Conservation (phyloP, 2,329 filamentous ascomycete species). For the Colletotrichum australisinense region DNA sequence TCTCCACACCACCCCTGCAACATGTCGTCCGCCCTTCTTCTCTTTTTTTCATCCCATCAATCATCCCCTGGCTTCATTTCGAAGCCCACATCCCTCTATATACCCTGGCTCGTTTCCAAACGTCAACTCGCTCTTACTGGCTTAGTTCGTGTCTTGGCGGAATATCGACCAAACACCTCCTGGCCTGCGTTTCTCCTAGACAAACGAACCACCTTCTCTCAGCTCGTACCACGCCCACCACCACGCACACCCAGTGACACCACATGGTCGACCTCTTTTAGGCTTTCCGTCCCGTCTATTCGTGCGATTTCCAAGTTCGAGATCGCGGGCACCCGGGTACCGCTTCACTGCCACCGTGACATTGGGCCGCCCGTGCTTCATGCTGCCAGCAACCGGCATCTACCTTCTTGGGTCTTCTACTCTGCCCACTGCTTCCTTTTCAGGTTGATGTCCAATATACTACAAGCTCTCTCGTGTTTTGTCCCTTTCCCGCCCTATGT, state of each 20-base stretch:
- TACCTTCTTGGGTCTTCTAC: background rate
- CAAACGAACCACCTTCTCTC: slow-evolving; percentile 16
- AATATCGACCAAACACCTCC: slow-evolving; percentile 13
- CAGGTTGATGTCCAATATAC: background rate
- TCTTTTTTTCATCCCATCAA: slow-evolving; percentile 1
- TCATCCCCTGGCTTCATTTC: slow-evolving; percentile 29
- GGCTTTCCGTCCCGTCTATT: slow-evolving; percentile 6
- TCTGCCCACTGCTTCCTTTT: background rate
- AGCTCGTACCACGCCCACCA: background rate
- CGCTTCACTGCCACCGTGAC: background rate
- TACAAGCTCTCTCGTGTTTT: background rate
- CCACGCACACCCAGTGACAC: too few relatives aligned
- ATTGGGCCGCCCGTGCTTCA: background rate
- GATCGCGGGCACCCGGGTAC: slow-evolving; percentile 1
- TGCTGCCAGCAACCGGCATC: background rate
- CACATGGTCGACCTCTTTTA: background rate
- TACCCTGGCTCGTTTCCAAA: slow-evolving; percentile 19
- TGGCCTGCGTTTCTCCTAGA: slow-evolving; percentile 27
- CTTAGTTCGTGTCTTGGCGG: background rate
- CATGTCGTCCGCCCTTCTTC: background rate
- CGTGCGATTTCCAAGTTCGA: slow-evolving; percentile 10
- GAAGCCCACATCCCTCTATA: background rate
- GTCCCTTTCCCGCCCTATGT: background rate
- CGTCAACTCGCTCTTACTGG: slow-evolving; percentile 19
- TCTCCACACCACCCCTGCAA: background rate